These are phyloP conservation scores for Syncephalastrum contaminatum DNA, from an alignment of 371 early-diverging fungal species.

Conservation along the genomic window DNA sequence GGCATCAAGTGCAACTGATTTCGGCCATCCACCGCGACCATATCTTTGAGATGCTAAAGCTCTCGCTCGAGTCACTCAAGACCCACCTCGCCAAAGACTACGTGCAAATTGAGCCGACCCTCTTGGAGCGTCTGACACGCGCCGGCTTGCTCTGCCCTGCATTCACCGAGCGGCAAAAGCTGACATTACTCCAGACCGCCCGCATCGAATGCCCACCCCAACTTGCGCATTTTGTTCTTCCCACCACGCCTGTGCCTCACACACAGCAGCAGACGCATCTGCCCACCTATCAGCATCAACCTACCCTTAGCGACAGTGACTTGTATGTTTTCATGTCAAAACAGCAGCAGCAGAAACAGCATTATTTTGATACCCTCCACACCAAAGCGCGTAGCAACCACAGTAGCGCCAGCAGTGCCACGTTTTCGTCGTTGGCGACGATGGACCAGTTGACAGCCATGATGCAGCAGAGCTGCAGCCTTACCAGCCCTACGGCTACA, in stretches of 20 bases:
- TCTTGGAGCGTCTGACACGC: conserved; percentile 60
- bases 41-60: conserved; percentile 74
- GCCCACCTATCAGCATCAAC: not conserved
- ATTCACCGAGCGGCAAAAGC: conserved; percentile 76
- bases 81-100: conserved; percentile 61
- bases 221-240: conserved; percentile 16
- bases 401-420: not conserved
- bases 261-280: conserved; percentile 1
- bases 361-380: conserved; percentile 6
- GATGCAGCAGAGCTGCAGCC: too few relatives aligned
- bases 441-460: too few relatives aligned
- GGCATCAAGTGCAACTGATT: conserved; percentile 66
- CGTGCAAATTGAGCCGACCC: conserved; percentile 59
- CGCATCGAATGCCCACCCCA: conserved; percentile 31
- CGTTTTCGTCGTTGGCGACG: not conserved
- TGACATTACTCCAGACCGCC: conserved; percentile 56
- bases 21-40: conserved; percentile 73
- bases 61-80: conserved; percentile 60
- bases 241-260: not conserved
- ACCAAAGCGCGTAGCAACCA: not conserved
- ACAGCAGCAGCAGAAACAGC: not conserved
- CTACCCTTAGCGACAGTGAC: not conserved
- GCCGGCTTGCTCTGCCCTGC: conserved; percentile 70
- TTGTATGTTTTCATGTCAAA: conserved; percentile 14
- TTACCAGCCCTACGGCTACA: not conserved